Evolutionary conservation across 495 filamentous ascomycete genomes (phyloP).

Genomic region (Podospora appendiculata): DNA sequence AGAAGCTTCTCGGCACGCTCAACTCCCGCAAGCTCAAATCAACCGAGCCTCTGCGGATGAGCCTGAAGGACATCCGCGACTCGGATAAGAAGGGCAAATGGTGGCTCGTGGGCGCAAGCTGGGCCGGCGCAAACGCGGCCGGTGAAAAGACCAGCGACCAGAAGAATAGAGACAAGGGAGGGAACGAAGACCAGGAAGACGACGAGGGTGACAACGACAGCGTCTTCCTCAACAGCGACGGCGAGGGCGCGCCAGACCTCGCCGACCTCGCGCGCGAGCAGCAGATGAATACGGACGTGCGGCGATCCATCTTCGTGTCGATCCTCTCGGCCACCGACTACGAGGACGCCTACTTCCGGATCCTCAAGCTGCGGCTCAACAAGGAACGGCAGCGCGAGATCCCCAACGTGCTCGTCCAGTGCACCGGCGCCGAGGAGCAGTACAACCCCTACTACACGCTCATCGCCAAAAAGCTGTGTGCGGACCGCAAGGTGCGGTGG

Average conservation of each 20-base stretch:
- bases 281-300: conserved; percentile 90
- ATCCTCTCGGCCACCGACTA: conserved; percentile 84
- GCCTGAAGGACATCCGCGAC: conserved; percentile 70
- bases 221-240: conserved; percentile 33
- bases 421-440: conserved; percentile 67
- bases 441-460: conserved; percentile 95
- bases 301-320: conserved; percentile 84
- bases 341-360: conserved; percentile 68
- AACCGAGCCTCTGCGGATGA: conserved; percentile 73
- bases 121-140: conserved; percentile 32
- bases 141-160: conserved; percentile 11
- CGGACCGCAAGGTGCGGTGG: conserved; percentile 62
- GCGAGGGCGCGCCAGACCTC: conserved; percentile 55
- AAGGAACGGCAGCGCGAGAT: conserved; percentile 80
- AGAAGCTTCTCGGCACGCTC: conserved; percentile 67
- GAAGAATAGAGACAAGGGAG: background rate
- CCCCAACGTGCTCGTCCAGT: conserved; percentile 80
- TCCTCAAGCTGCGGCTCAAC: conserved; percentile 79
- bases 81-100: conserved; percentile 87
- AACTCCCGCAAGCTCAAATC: conserved; percentile 61
- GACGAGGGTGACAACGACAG: conserved; percentile 18
- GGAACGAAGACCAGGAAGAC: background rate
- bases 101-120: conserved; percentile 96
- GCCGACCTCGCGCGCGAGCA: conserved; percentile 68
- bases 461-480: conserved; percentile 67